Evolutionary conservation across 331 rosid species (phyloP).

Genomic region (Malus hybrid): DNA sequence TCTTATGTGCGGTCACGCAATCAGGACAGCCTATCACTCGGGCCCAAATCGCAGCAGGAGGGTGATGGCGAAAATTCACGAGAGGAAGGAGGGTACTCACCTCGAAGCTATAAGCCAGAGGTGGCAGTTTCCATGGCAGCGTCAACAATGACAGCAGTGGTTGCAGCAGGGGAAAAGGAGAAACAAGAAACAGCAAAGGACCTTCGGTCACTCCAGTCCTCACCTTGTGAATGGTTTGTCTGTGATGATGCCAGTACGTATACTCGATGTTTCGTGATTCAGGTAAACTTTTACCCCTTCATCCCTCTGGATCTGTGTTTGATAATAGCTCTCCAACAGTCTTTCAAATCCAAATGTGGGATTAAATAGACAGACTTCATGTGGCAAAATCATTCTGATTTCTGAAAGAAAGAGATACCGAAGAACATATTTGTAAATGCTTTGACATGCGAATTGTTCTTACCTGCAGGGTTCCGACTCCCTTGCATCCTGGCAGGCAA

Average conservation of each 20-base stretch:
- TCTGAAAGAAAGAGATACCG: neutral
- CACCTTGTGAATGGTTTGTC: constrained; percentile 96
- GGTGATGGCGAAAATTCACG: constrained; percentile 15
- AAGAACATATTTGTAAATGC: neutral
- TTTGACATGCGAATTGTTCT: neutral
- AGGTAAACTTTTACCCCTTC: constrained; percentile 37
- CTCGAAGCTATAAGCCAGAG: constrained; percentile 53
- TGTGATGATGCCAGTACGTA: constrained; percentile 71
- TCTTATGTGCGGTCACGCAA: constrained; percentile 60
- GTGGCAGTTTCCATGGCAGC: constrained; percentile 88
- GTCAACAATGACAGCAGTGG: constrained; percentile 84
- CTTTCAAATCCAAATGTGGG: neutral
- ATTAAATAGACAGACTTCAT: neutral
- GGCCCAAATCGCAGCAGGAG: constrained; percentile 28
- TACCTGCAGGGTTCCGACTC: constrained; percentile 84
- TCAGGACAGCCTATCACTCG: constrained; percentile 35
- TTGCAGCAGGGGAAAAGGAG: constrained; percentile 82
- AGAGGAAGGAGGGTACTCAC: constrained; percentile 32
- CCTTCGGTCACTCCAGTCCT: constrained; percentile 77
- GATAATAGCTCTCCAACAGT: neutral
- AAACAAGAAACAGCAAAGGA: constrained; percentile 70
- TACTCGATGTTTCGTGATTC: constrained; percentile 83
- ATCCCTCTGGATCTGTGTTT: neutral
- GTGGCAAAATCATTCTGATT: neutral
- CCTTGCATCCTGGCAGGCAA: constrained; percentile 83